Percentiles rank a stretch among this genome's conserved stretches.
phyloP scores from a whole-genome alignment of 1,284 basidiomycete species.

The Porogramme epimiltina region DNA sequence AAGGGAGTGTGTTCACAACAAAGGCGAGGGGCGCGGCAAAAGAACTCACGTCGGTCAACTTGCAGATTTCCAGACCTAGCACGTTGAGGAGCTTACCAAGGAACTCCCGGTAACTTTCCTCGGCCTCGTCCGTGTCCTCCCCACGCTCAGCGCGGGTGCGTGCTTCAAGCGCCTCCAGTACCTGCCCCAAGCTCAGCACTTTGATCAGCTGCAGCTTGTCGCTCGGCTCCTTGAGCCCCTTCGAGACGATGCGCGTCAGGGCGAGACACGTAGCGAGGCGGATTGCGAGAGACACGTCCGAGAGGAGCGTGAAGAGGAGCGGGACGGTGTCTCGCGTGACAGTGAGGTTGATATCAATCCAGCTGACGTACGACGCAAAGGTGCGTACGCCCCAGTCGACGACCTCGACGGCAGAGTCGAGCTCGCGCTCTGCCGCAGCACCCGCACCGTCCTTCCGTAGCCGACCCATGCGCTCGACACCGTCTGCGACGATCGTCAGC shows the following conservation, averaged over 20 bases:
- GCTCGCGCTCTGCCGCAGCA: slow-evolving; percentile 46
- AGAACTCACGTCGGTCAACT: slow-evolving; percentile 76
- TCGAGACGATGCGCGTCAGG: slow-evolving; percentile 81
- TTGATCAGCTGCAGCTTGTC: slow-evolving; percentile 93
- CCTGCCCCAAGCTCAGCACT: slow-evolving; percentile 83
- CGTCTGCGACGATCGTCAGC: slow-evolving; percentile 80
- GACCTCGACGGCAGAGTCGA: slow-evolving; percentile 72
- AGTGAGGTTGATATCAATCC: slow-evolving; percentile 97
- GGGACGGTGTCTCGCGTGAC: slow-evolving; percentile 90
- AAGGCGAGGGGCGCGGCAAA: background rate
- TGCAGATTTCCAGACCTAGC: slow-evolving; percentile 84
- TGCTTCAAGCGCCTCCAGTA: slow-evolving; percentile 79
- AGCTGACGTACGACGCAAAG: slow-evolving; percentile 93
- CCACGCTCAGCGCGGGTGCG: slow-evolving; percentile 74
- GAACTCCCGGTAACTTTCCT: slow-evolving; percentile 88
- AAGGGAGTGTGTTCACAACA: background rate
- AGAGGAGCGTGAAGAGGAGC: slow-evolving; percentile 84
- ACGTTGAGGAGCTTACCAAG: slow-evolving; percentile 86
- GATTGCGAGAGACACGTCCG: slow-evolving; percentile 78
- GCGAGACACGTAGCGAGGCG: slow-evolving; percentile 84
- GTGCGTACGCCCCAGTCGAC: slow-evolving; percentile 90
- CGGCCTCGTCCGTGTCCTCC: slow-evolving; percentile 70
- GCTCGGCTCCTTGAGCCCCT: slow-evolving; percentile 90
- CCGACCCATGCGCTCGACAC: slow-evolving; percentile 58
- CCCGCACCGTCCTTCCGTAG: slow-evolving; percentile 52